Evolutionary conservation across 495 filamentous ascomycete species (phyloP).

Genomic region (Staphylotrichum tortipilum): DNA sequence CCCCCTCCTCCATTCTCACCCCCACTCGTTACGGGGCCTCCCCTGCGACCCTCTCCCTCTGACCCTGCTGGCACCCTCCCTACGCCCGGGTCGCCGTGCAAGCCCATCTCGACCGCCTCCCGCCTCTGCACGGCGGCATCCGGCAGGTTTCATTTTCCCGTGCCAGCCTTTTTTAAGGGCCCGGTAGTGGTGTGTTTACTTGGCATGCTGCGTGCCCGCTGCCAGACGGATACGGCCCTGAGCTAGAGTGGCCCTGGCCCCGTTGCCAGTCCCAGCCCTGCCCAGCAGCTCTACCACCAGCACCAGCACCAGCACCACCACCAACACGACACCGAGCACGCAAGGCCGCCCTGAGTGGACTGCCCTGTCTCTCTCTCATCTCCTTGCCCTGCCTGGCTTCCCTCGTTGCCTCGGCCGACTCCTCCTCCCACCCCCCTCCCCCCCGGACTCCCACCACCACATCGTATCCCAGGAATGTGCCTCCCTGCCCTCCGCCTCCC

Average conservation of each 20-base stretch:
- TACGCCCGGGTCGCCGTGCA: slow-evolving; percentile 8
- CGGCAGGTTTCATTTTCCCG: slow-evolving; percentile 27
- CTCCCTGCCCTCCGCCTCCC: background rate
- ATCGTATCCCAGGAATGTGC: slow-evolving; percentile 7
- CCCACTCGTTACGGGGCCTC: background rate
- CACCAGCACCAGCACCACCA: no score
- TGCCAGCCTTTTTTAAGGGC: slow-evolving; percentile 18
- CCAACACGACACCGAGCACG: no score
- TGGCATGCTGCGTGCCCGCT: slow-evolving; percentile 1
- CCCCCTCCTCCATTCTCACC: background rate
- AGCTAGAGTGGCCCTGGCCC: no score
- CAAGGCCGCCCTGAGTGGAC: no score
- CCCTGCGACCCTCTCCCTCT: slow-evolving; percentile 1
- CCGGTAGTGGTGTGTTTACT: slow-evolving; percentile 13
- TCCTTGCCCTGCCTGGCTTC: background rate
- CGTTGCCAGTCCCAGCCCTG: no score
- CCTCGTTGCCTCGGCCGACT: background rate
- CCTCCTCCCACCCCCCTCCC: background rate
- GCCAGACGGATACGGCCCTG: background rate
- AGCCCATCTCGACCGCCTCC: slow-evolving; percentile 1
- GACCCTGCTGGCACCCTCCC: no score
- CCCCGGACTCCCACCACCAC: background rate
- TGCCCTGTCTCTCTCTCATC: no score
- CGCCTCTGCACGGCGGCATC: slow-evolving; percentile 8
- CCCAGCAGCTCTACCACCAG: no score